Conservation (phyloP, 768 basidiomycete species). For the Neoboletus subvelutipes region DNA sequence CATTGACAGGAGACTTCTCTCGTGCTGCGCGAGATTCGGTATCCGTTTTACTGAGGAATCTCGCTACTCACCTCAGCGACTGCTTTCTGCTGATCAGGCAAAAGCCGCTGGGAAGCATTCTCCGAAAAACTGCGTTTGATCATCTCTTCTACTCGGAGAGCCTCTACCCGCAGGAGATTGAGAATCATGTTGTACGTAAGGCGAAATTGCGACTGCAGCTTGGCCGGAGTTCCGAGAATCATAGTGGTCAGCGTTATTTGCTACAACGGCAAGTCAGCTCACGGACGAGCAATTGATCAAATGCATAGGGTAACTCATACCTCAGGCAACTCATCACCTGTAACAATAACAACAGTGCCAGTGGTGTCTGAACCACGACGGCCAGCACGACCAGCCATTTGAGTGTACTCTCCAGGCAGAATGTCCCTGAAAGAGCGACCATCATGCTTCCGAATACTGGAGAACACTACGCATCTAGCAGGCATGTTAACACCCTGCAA, state of each 20-base stretch:
- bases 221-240: conserved; percentile 93
- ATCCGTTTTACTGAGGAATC: conserved; percentile 4
- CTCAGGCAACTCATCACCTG: conserved; percentile 83
- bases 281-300: neutral
- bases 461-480: conserved; percentile 95
- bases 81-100: conserved; percentile 91
- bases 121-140: conserved; percentile 99
- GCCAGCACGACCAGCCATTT: conserved; percentile 98
- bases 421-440: conserved; percentile 90
- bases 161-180: conserved; percentile 94
- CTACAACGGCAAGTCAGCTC: conserved; percentile 38
- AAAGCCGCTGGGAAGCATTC: conserved; percentile 87
- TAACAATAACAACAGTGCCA: conserved; percentile 91
- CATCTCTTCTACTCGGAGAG: conserved; percentile 97
- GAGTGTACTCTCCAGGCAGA: conserved; percentile 91
- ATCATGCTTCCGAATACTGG: conserved; percentile 92
- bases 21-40: conserved; percentile 49
- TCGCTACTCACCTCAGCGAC: conserved; percentile 66
- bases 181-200: conserved; percentile 99
- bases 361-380: conserved; percentile 93
- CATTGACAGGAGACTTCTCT: conserved; percentile 61
- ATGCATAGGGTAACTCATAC: conserved; percentile 41
- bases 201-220: conserved; percentile 93
- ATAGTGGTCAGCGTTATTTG: conserved; percentile 74
- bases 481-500: conserved; percentile 98